A percentile compares a stretch with the other conserved stretches of the same genome.
phyloP scores from a whole-genome alignment of 495 filamentous ascomycete species.

The Aspergillus homomorphus region DNA sequence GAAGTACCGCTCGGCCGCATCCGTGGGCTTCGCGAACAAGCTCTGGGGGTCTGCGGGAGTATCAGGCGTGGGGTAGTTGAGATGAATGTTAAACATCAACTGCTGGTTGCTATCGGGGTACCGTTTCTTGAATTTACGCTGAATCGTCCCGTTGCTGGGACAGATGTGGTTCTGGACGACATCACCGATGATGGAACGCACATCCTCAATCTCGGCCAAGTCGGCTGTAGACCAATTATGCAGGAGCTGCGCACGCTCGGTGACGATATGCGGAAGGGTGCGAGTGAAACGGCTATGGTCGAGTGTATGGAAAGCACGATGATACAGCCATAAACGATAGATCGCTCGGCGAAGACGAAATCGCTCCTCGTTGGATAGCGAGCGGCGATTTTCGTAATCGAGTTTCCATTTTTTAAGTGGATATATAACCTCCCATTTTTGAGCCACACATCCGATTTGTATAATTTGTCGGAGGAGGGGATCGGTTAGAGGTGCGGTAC shows the following conservation, averaged over 20 bases:
- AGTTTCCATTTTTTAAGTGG: constrained; percentile 64
- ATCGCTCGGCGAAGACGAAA: constrained; percentile 61
- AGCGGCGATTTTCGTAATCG: constrained; percentile 59
- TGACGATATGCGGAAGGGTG: constrained; percentile 37
- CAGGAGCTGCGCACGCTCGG: constrained; percentile 51
- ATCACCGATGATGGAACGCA: constrained; percentile 47
- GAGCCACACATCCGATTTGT: constrained; percentile 54
- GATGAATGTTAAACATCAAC: constrained; percentile 52
- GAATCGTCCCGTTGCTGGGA: constrained; percentile 58
- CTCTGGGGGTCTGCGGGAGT: constrained; percentile 4
- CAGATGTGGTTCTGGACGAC: constrained; percentile 54
- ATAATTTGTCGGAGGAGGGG: constrained; percentile 58
- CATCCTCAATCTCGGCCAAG: constrained; percentile 57
- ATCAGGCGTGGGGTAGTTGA: constrained; percentile 40
- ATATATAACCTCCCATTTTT: constrained; percentile 65
- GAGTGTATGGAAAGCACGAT: constrained; percentile 53
- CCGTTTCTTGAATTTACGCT: constrained; percentile 55
- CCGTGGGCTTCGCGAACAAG: constrained; percentile 8
- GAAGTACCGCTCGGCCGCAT: constrained; percentile 22
- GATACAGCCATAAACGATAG: constrained; percentile 68
- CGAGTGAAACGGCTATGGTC: constrained; percentile 48
- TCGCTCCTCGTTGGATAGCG: constrained; percentile 54
- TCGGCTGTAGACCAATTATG: constrained; percentile 55
- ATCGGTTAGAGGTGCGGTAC: constrained; percentile 46
- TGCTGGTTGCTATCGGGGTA: constrained; percentile 48